Evolutionary conservation across 139 green algal species (phyloP).

Genomic region (Chlorella sp.): DNA sequence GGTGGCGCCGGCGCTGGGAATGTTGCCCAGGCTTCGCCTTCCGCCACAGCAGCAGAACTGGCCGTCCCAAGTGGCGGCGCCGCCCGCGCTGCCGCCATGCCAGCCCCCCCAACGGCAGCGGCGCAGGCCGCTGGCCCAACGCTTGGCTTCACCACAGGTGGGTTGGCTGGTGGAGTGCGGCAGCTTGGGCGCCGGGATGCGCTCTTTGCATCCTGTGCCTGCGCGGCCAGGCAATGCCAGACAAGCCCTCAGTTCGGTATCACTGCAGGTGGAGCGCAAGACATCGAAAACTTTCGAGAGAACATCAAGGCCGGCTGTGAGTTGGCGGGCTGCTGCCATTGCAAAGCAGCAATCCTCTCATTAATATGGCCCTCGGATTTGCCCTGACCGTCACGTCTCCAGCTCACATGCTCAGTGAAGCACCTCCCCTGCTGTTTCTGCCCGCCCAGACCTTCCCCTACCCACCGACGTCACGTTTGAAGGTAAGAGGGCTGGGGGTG

Average conservation of each 20-base stretch:
- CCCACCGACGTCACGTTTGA: constrained; percentile 31
- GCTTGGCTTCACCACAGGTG: background rate
- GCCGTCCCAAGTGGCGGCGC: background rate
- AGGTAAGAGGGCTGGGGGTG: too few relatives aligned
- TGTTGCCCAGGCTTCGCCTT: background rate
- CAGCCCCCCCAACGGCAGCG: background rate
- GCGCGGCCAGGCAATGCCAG: too few relatives aligned
- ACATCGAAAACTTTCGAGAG: constrained; percentile 34
- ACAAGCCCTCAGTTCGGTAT: too few relatives aligned
- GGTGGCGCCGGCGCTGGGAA: background rate
- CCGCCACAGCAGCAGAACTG: too few relatives aligned
- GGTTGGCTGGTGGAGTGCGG: background rate
- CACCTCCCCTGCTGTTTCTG: too few relatives aligned
- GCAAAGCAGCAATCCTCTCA: too few relatives aligned
- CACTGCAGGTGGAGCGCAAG: constrained; percentile 34
- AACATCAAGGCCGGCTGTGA: constrained; percentile 24
- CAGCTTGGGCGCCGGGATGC: too few relatives aligned
- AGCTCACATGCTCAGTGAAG: too few relatives aligned
- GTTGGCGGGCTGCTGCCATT: too few relatives aligned
- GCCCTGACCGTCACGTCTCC: too few relatives aligned
- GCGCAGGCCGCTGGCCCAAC: background rate
- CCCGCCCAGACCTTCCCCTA: constrained; percentile 14
- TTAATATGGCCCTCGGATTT: too few relatives aligned
- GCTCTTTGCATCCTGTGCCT: too few relatives aligned
- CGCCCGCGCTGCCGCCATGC: background rate